Evolutionary conservation across 225 moss, liverwort and hornwort species (phyloP), one percentile per base, ranked within the genome.

Genomic region (Takakia lepidozioides): DNA sequence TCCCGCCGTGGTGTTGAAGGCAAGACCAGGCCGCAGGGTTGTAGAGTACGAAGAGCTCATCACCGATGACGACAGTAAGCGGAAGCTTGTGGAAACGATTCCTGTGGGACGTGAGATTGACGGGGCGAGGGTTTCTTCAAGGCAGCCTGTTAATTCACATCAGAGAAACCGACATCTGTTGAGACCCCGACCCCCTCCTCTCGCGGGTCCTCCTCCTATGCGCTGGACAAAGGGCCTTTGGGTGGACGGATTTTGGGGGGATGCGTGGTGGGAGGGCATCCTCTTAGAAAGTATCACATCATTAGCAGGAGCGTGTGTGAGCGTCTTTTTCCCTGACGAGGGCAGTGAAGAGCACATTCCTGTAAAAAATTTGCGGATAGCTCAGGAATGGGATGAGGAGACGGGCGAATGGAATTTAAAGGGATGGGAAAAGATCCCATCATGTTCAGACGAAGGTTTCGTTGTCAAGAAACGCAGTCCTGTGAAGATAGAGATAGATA

Each of bases 261-360:
- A 83, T 73, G 66, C 77, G 34, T 83, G 82, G 82, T 83, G 82
- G 77, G 82, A 83, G 59, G 77, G 82, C 11, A 58, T 83, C 15
- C 65, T 74, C 19, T 43, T 66, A 9, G 77, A 83, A 38, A 43
- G 46, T 48, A 39, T 74, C 25, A 39, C 19, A 51, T 55, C 46
- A 52, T 55, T 26, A 46, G 58, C 20, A 38, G 54, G 10, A 61
- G 39, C 8, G 3, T 8, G 10, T 2, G 61, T 52, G 17, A 43
- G 43, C 16, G 77, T 83, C 4, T 74, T 41, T 38, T 77, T 67
- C 26, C 77, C 73, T 1, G 77, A 73, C 26, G 82, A 77, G 59
- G 67, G 67, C 25, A 73, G 65, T 35, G 52, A 41, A 44, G 60
- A 61, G 38, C 21, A 38, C 14, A 66, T 63, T 59, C 43, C 43